Conservation (phyloP, 805 yeast genomes). For the Kazachstania psychrophila region DNA sequence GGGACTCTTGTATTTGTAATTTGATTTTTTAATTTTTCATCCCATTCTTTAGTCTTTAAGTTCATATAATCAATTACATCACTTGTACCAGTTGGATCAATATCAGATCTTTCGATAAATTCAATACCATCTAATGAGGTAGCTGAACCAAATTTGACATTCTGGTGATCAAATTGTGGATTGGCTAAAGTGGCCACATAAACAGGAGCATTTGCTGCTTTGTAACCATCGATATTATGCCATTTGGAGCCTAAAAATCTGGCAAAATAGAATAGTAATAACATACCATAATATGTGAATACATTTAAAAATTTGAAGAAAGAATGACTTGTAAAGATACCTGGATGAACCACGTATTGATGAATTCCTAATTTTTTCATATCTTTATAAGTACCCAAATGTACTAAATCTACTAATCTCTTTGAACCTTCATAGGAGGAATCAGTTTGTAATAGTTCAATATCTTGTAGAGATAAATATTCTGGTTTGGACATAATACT, state of each 20-base stretch:
- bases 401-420: slow-evolving; percentile 74
- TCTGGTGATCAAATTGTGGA: slow-evolving; percentile 38
- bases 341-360: slow-evolving; percentile 85
- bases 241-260: slow-evolving; percentile 75
- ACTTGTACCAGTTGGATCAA: slow-evolving; percentile 55
- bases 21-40: slow-evolving; percentile 61
- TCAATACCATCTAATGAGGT: slow-evolving; percentile 56
- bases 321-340: slow-evolving; percentile 79
- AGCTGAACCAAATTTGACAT: slow-evolving; percentile 65
- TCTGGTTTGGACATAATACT: slow-evolving; percentile 74
- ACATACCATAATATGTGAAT: slow-evolving; percentile 79
- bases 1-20: slow-evolving; percentile 43
- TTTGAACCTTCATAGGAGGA: slow-evolving; percentile 90
- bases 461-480: slow-evolving; percentile 62
- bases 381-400: slow-evolving; percentile 53
- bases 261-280: slow-evolving; percentile 72
- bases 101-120: slow-evolving; percentile 44
- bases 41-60: slow-evolving; percentile 57
- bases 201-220: slow-evolving; percentile 81
- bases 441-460: slow-evolving; percentile 54
- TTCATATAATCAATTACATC: slow-evolving; percentile 63
- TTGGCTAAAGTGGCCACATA: slow-evolving; percentile 50
- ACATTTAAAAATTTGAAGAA: slow-evolving; percentile 68
- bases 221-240: slow-evolving; percentile 83
- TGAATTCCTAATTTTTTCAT: slow-evolving; percentile 46